Percentiles rank a stretch among this genome's conserved stretches.
Evolutionary conservation across 805 yeast species (phyloP).

Genomic region (Ogataea salicorniae): DNA sequence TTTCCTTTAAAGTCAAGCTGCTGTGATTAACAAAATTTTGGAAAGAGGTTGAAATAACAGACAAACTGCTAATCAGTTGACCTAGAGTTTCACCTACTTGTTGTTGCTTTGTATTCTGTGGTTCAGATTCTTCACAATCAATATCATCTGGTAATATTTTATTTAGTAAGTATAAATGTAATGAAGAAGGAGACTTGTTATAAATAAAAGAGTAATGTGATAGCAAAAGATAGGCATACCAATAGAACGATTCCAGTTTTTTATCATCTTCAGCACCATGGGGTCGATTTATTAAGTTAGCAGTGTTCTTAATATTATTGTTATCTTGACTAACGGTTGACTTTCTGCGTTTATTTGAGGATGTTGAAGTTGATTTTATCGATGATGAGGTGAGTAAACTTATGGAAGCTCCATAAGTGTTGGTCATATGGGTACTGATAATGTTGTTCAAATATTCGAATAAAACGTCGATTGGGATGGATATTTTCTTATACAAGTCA

Average conservation of each 20-base stretch:
- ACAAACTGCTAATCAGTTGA: conserved; percentile 20
- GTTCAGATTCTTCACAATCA: neutral
- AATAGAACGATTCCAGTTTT: conserved; percentile 29
- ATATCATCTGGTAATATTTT: conserved; percentile 25
- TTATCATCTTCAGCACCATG: conserved; percentile 2
- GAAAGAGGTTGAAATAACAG: conserved; percentile 21
- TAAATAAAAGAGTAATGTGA: conserved; percentile 38
- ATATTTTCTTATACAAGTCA: conserved; percentile 11
- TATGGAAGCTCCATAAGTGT: conserved; percentile 15
- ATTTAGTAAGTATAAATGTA: conserved; percentile 27
- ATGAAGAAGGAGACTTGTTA: conserved; percentile 37
- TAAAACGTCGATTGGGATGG: conserved; percentile 40
- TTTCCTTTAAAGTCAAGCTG: conserved; percentile 19
- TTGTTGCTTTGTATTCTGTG: neutral
- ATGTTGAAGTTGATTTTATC: neutral
- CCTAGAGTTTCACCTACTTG: conserved; percentile 15
- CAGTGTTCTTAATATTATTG: conserved; percentile 1
- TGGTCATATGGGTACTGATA: conserved; percentile 37
- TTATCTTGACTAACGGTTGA: neutral
- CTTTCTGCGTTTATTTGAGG: neutral
- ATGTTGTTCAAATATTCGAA: conserved; percentile 47
- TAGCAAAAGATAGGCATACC: conserved; percentile 45
- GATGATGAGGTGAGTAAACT: neutral
- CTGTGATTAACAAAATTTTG: conserved; percentile 14
- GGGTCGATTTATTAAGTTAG: conserved; percentile 5